These are phyloP conservation scores for Magnolia changhungtana DNA, from an alignment of 164 flowering plant species.

Conservation along the genomic window DNA sequence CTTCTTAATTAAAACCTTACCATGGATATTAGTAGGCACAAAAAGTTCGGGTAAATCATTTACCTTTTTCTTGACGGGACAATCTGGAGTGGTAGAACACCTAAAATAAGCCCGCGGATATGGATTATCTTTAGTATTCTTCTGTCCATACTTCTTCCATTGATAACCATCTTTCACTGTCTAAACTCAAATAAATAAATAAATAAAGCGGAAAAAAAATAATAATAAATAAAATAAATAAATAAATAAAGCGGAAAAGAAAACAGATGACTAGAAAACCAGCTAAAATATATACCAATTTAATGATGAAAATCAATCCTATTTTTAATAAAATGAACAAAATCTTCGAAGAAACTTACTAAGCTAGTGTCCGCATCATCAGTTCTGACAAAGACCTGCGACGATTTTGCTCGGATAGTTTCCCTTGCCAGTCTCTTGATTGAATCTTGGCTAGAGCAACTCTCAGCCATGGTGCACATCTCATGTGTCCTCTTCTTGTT, in stretches of 20 bases:
- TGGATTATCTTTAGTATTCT: constrained; percentile 54
- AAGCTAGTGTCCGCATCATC: constrained; percentile 25
- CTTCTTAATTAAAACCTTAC: not conserved
- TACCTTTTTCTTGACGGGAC: constrained; percentile 68
- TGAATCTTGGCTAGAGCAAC: constrained; percentile 9
- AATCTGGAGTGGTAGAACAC: constrained; percentile 49
- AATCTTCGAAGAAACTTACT: constrained; percentile 16
- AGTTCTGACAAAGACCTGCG: constrained; percentile 24
- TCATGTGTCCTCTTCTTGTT: constrained; percentile 4
- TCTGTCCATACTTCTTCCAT: constrained; percentile 73
- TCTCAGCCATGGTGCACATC: constrained; percentile 1
- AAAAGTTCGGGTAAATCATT: not conserved
- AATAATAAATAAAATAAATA: too few relatives aligned
- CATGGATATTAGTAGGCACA: not conserved
- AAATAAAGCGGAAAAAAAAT: not conserved
- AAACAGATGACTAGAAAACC: not conserved
- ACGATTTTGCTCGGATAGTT: constrained; percentile 10
- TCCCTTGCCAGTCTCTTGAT: constrained; percentile 18
- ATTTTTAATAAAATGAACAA: not conserved
- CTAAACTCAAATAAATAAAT: constrained; percentile 22
- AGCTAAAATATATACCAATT: not conserved
- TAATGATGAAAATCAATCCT: not conserved
- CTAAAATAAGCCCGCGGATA: constrained; percentile 60
- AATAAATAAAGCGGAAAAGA: not conserved
- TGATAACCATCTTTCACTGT: constrained; percentile 57